phyloP scores from a whole-genome alignment of 495 filamentous ascomycete genomes.

The Neurospora tetrasperma region DNA sequence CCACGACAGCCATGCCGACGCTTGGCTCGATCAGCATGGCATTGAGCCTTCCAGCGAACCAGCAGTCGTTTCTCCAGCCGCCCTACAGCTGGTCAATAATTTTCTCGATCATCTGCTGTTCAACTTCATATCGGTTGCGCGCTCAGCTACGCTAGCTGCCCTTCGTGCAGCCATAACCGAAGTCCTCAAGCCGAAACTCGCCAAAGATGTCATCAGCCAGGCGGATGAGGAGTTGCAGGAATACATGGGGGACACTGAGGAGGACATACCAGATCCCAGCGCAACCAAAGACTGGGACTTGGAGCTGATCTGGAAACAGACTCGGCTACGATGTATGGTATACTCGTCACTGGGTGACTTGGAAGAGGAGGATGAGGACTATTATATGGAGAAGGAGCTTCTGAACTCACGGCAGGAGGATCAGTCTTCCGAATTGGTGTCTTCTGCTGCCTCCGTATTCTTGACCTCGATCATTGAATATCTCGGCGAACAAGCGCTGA shows the following conservation, averaged over 20 bases:
- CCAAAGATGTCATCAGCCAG: slow-evolving; percentile 72
- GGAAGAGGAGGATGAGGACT: slow-evolving; percentile 95
- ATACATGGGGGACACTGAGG: slow-evolving; percentile 71
- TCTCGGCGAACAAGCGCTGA: slow-evolving; percentile 80
- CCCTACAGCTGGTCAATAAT: slow-evolving; percentile 73
- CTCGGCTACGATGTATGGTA: slow-evolving; percentile 90
- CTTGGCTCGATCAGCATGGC: slow-evolving; percentile 53
- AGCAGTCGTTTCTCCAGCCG: slow-evolving; percentile 64
- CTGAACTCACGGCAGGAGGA: slow-evolving; percentile 46
- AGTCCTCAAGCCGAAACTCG: slow-evolving; percentile 79
- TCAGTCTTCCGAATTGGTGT: slow-evolving; percentile 56
- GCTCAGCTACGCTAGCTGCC: slow-evolving; percentile 66
- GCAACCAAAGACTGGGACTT: slow-evolving; percentile 64
- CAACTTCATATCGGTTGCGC: slow-evolving; percentile 69
- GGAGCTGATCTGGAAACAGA: slow-evolving; percentile 81
- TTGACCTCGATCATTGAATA: slow-evolving; percentile 90
- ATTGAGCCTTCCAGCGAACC: slow-evolving; percentile 52
- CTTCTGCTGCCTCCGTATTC: slow-evolving; percentile 89
- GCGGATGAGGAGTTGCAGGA: slow-evolving; percentile 88
- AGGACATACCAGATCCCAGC: slow-evolving; percentile 45
- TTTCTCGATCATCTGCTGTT: slow-evolving; percentile 92
- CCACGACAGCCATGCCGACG: slow-evolving; percentile 61
- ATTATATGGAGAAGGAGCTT: slow-evolving; percentile 62
- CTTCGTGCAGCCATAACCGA: slow-evolving; percentile 79
- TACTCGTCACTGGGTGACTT: slow-evolving; percentile 94